phyloP scores from a whole-genome alignment of 179 eudicot genomes.

The Beta corolliflora region DNA sequence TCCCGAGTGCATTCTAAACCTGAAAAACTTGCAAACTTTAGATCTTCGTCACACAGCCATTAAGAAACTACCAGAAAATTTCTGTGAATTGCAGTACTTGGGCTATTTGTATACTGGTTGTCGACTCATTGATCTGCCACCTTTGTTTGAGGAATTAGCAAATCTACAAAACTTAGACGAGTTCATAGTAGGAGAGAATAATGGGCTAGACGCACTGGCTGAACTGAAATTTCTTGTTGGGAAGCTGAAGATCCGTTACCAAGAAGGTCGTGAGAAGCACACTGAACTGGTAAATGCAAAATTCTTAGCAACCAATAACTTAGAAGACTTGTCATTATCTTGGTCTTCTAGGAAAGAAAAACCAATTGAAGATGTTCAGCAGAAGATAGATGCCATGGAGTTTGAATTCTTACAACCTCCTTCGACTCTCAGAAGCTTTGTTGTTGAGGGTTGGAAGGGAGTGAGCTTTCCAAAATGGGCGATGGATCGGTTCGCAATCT shows the following conservation, averaged over 20 bases:
- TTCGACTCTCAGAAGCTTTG: not conserved
- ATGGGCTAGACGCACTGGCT: not conserved
- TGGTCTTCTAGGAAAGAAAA: not conserved
- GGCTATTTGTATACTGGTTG: constrained; percentile 10
- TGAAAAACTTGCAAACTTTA: constrained; percentile 20
- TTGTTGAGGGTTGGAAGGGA: not conserved
- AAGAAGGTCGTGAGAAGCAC: not conserved
- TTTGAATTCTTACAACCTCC: constrained; percentile 2
- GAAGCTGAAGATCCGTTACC: not conserved
- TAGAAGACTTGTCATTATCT: not conserved
- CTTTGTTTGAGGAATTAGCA: constrained; percentile 6
- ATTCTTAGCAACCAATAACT: not conserved
- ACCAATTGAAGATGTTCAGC: not conserved
- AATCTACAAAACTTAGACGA: constrained; percentile 18
- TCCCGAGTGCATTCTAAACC: no score
- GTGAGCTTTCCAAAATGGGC: not conserved
- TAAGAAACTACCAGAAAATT: not conserved
- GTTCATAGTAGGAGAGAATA: constrained; percentile 21
- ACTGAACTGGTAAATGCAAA: no score
- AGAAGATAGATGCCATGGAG: not conserved
- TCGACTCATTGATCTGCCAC: constrained; percentile 13
- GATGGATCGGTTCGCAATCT: not conserved
- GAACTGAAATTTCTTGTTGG: not conserved
- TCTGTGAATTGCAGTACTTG: constrained; percentile 12
- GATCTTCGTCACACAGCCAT: constrained; percentile 2